Base-by-base conservation (phyloP, 2,329 filamentous ascomycete genomes). In the Cordyceps javanica region DNA sequence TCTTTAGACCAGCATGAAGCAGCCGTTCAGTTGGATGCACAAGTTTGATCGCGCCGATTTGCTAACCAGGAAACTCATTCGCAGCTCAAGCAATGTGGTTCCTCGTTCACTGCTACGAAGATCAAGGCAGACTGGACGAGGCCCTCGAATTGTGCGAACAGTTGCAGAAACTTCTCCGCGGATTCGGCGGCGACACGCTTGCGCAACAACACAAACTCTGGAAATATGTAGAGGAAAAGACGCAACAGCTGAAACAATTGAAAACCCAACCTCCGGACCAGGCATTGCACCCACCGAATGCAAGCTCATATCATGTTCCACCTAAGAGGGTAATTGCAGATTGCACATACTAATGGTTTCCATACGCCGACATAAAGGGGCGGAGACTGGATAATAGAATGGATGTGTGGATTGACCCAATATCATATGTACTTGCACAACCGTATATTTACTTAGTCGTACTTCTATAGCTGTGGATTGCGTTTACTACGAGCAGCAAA, bases 41-140 rank as follows among this genome's bases (percentile, higher is more conserved):
- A 14, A 21, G 26, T 30, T 21, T 19, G 1, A 23, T 2, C 3
- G n/a, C 46, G 21, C n/a, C 14, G 3, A n/a, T 26, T 14, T n/a
- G 25, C 51, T 54, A n/a, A 42, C 34, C 19, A 39, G 21, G n/a
- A 19, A 19, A 25, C 16, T 2, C 4, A 44, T 23, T 2, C 32
- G 25, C 25, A 54, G 51, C 38, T 21, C 51, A 54, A 44, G 36
- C 51, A 1, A 54, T 54, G 51, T 54, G 51, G 51, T 54, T 54
- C 39, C 38, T 54, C 5, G 38, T 41, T 14, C 25, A 54, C 51
- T 54, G 51, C 51, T 54, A 54, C 25, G 36, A 54, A 26, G 51
- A 54, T 16, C 51, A 54, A 23, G 51, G 38, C 38, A 54, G 38
- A 44, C 23, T 44, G n/a, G 51, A 34, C n/a, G 26, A 44, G 3